Conservation (phyloP, 1,284 basidiomycete species). For the Papiliotrema nemorosa region DNA sequence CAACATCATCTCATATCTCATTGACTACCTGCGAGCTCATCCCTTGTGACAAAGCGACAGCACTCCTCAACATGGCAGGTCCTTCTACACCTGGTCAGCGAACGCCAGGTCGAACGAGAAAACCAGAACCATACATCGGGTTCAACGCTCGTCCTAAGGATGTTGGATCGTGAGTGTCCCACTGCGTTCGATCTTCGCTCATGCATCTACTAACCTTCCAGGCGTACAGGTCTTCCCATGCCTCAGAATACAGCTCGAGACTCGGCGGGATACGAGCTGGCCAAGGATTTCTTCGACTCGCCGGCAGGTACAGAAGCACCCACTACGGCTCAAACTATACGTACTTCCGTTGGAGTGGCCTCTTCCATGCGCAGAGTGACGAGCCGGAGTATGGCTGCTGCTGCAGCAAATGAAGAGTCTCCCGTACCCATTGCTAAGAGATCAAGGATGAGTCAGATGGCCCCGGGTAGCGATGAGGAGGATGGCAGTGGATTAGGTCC, state of each 20-base stretch:
- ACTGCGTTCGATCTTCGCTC: neutral
- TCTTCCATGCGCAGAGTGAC: constrained; percentile 1
- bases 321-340: constrained; percentile 55
- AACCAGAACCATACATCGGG: constrained; percentile 19
- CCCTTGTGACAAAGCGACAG: neutral
- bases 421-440: constrained; percentile 44
- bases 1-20: neutral
- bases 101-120: neutral
- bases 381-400: neutral
- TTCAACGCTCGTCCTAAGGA: constrained; percentile 43
- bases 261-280: constrained; percentile 80
- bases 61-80: neutral
- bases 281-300: constrained; percentile 64
- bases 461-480: constrained; percentile 40
- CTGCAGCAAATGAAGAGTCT: constrained; percentile 5
- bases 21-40: neutral
- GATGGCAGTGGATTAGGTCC: constrained; percentile 11
- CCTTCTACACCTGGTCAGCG: constrained; percentile 15
- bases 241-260: constrained; percentile 60
- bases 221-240: constrained; percentile 41
- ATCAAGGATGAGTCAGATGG: constrained; percentile 16
- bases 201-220: constrained; percentile 11
- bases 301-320: constrained; percentile 45
- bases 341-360: neutral
- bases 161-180: constrained; percentile 42